These are phyloP conservation scores for Rhododendron simsii DNA, from an alignment of 148 eudicot genomes.

Conservation along the genomic window DNA sequence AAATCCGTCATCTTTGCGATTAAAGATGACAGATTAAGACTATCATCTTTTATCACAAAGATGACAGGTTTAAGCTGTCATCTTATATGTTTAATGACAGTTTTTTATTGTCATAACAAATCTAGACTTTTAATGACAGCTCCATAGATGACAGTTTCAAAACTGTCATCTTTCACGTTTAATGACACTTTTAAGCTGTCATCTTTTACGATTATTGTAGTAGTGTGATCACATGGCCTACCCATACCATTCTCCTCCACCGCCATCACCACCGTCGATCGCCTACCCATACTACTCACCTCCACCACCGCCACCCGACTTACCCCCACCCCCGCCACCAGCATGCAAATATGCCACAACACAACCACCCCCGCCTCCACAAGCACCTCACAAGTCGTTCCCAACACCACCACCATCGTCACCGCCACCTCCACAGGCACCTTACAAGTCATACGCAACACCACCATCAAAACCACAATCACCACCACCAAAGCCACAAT, in stretches of 20 bases:
- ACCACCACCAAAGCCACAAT: background rate
- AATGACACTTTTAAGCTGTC: too few relatives aligned
- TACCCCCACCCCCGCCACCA: background rate
- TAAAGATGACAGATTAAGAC: too few relatives aligned
- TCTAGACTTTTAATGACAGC: too few relatives aligned
- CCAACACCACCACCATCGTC: background rate
- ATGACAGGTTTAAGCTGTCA: too few relatives aligned
- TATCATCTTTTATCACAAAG: too few relatives aligned
- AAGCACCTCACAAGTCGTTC: background rate
- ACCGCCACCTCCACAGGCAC: background rate
- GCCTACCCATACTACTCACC: slow-evolving; percentile 26
- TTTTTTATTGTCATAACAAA: too few relatives aligned
- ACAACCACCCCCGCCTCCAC: background rate
- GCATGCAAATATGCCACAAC: background rate
- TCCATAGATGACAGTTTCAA: too few relatives aligned
- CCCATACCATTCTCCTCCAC: slow-evolving; percentile 34
- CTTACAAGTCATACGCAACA: background rate
- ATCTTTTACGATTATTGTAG: too few relatives aligned
- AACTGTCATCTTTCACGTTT: too few relatives aligned
- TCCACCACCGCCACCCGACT: slow-evolving; percentile 18
- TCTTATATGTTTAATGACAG: too few relatives aligned
- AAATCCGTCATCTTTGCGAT: too few relatives aligned
- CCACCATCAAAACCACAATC: background rate
- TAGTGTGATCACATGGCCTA: slow-evolving; percentile 15
- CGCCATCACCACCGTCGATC: slow-evolving; percentile 20